Conservation (phyloP, 2,329 filamentous ascomycete species). For the Zymoseptoria pseudotritici region DNA sequence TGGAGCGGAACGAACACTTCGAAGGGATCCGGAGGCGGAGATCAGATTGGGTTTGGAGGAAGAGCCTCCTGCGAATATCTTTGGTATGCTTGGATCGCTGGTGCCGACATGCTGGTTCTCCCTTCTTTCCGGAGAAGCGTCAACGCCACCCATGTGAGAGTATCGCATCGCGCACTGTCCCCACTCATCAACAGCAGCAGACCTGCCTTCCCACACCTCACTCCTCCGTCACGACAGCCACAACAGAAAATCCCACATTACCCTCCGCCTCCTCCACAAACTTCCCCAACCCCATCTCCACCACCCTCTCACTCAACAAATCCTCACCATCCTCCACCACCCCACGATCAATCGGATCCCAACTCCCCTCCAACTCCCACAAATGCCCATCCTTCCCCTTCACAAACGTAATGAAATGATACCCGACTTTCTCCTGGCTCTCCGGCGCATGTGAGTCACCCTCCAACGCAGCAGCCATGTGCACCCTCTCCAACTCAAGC, state of each 20-base stretch:
- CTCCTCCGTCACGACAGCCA: constrained; percentile 33
- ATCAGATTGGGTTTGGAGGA: no score
- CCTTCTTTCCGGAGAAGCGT: no score
- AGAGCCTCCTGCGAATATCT: background rate
- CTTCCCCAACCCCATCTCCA: constrained; percentile 35
- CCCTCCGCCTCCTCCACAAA: constrained; percentile 32
- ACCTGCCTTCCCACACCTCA: background rate
- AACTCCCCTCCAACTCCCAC: constrained; percentile 41
- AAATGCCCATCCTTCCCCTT: constrained; percentile 40
- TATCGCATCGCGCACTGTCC: background rate
- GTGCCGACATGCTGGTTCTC: no score
- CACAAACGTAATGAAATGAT: constrained; percentile 43
- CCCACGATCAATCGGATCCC: constrained; percentile 40
- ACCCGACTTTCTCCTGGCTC: constrained; percentile 27
- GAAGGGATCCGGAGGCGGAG: no score
- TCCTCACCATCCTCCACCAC: constrained; percentile 36
- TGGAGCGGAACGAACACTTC: background rate
- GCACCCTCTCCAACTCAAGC: constrained; percentile 36
- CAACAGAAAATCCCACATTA: constrained; percentile 38
- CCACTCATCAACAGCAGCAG: background rate
- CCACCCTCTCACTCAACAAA: constrained; percentile 36
- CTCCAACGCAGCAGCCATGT: constrained; percentile 35
- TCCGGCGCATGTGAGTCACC: constrained; percentile 35
- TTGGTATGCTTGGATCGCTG: background rate
- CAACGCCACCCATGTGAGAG: background rate